Evolutionary conservation across 345 rosid species (phyloP).

Genomic region (Heritiera fomes): DNA sequence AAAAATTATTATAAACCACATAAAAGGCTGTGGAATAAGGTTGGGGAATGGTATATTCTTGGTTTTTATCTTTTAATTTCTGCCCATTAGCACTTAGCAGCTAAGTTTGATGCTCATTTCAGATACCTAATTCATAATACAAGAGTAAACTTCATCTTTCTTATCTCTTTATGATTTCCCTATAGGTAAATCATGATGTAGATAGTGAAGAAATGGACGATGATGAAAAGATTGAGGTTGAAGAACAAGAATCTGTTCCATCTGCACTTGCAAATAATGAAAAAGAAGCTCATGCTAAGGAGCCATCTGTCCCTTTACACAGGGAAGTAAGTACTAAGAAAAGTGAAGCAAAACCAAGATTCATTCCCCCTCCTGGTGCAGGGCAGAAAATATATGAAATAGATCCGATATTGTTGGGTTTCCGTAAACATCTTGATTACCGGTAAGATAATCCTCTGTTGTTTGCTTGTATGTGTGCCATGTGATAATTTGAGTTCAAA

Average conservation of each 20-base stretch:
- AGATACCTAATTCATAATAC: background rate
- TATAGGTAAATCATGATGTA: slow-evolving; percentile 41
- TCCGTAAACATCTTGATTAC: slow-evolving; percentile 76
- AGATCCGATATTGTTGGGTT: slow-evolving; percentile 65
- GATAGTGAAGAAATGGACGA: slow-evolving; percentile 48
- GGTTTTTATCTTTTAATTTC: background rate
- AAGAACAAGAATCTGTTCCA: slow-evolving; percentile 38
- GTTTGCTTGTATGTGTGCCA: background rate
- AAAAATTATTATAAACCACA: background rate
- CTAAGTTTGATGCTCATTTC: slow-evolving; percentile 5
- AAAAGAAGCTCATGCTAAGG: slow-evolving; percentile 31
- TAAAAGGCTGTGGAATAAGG: background rate
- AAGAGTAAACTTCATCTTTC: background rate
- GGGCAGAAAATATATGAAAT: slow-evolving; percentile 83
- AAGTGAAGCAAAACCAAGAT: slow-evolving; percentile 39
- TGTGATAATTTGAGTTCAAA: background rate
- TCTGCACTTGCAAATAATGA: slow-evolving; percentile 31
- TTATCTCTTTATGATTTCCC: slow-evolving; percentile 15
- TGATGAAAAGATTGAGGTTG: slow-evolving; percentile 38
- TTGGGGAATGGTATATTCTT: background rate
- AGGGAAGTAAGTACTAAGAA: slow-evolving; percentile 34
- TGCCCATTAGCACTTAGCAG: background rate
- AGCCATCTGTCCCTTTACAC: slow-evolving; percentile 27
- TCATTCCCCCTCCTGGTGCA: slow-evolving; percentile 69
- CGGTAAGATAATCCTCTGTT: slow-evolving; percentile 48